Base-by-base conservation (phyloP, 1,139 yeast species). In the Lodderomyces jiufengensis region DNA sequence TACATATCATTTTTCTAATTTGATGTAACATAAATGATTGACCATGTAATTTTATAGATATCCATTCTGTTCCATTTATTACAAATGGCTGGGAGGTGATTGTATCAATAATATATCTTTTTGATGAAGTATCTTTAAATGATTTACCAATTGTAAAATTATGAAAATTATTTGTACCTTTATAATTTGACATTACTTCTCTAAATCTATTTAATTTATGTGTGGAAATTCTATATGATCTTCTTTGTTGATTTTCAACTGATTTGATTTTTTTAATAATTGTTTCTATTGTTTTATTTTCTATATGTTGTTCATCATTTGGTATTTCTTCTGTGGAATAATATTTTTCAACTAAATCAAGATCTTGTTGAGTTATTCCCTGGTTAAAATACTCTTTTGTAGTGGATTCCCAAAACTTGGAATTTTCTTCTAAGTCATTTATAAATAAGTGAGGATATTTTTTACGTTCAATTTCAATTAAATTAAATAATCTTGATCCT, bases 21-120 rank as follows among this genome's bases (percentile, higher is more conserved):
- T 92, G 99, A 61, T 92, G 98, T 44, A 92, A 71, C 99, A 94
- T 94, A 59, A 92, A 92, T 7, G 97, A 87, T 62, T 92, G 98
- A 3, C 99, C 99, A 56, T 92, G 98, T 44, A 92, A 86, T 62
- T 92, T 92, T 52, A 94, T 82, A 2, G 96, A 85, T 4, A 87
- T 76, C 99, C 99, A 92, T 56, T 92, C 97, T 5, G 97, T 88
- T 35, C 86, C 88, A 51, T 90, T 85, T 49, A 94, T 90, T 34
- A 86, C 81, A 59, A 87, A 86, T 3, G 98, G 98, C 2, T 86
- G 95, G n/a, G 88, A 77, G 0, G 87, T 95, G 0, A 74, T 71
- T 37, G 94, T 72, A 11, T 75, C 64, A 52, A 84, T 85, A 87
- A 92, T 90, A 57, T 66, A 84, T 51, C 99, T 70, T 41, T 74